Evolutionary conservation across 106 monocot species (phyloP).

Genomic region (Acorus calamus): DNA sequence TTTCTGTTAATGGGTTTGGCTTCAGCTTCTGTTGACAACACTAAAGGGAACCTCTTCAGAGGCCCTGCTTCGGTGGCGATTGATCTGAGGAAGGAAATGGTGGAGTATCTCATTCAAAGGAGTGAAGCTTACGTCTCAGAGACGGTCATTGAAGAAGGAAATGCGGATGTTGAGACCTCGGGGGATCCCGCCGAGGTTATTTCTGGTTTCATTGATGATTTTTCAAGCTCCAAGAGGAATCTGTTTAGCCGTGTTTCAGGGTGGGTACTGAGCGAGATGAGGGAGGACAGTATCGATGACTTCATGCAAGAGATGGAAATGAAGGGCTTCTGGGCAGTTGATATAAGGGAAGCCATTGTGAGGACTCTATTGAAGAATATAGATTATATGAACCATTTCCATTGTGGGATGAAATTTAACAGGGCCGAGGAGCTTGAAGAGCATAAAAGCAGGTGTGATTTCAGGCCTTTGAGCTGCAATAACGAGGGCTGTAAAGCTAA

Average conservation of each 20-base stretch:
- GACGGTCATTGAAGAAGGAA: not conserved
- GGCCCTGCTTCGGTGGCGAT: not conserved
- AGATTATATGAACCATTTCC: conserved; percentile 2
- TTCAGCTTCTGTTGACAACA: conserved; percentile 15
- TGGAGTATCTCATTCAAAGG: conserved; percentile 1
- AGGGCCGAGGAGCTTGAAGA: not conserved
- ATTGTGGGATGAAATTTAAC: conserved; percentile 1
- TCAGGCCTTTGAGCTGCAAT: not conserved
- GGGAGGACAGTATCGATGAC: conserved; percentile 4
- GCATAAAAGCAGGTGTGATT: not conserved
- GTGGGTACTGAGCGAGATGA: conserved; percentile 5
- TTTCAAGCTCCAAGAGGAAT: conserved; percentile 6
- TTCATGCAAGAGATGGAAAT: conserved; percentile 8
- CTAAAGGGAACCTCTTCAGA: conserved; percentile 13
- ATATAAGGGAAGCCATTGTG: not conserved
- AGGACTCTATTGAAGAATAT: conserved; percentile 4
- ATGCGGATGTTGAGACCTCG: not conserved
- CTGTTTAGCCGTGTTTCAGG: conserved; percentile 2
- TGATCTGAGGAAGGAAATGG: conserved; percentile 11
- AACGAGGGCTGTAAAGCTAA: conserved; percentile 3
- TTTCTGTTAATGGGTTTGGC: conserved; percentile 11
- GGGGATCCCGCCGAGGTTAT: not conserved
- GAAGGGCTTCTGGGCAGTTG: conserved; percentile 1
- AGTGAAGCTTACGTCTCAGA: not conserved
- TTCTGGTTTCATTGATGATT: conserved; percentile 4